A percentile compares a stretch with the other conserved stretches of the same genome.
phyloP scores from a whole-genome alignment of 768 basidiomycete species.

The Lentinula raphanica region DNA sequence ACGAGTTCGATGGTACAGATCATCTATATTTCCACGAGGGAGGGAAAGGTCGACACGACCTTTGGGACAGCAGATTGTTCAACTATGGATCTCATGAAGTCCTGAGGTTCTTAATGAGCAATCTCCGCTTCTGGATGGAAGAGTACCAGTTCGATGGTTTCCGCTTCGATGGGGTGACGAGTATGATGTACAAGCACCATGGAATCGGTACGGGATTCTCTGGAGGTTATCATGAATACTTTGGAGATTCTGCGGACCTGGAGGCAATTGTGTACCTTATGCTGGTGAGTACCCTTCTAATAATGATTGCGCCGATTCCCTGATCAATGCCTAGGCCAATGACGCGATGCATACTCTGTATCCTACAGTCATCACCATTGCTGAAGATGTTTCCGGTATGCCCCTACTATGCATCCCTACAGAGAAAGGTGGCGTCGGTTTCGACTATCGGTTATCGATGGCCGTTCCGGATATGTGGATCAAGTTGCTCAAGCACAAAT shows the following conservation, averaged over 20 bases:
- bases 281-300: conserved; percentile 55
- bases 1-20: conserved; percentile 95
- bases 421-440: conserved; percentile 83
- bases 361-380: conserved; percentile 82
- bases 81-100: conserved; percentile 97
- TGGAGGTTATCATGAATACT: conserved; percentile 98
- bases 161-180: conserved; percentile 97
- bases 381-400: conserved; percentile 99
- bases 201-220: conserved; percentile 98
- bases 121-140: conserved; percentile 92
- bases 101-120: conserved; percentile 89
- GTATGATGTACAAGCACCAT: conserved; percentile 99
- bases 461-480: conserved; percentile 99
- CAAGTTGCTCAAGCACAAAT: conserved; percentile 90
- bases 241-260: conserved; percentile 76
- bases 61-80: conserved; percentile 97
- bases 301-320: not conserved
- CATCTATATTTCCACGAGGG: conserved; percentile 98
- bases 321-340: conserved; percentile 66
- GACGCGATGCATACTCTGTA: conserved; percentile 80
- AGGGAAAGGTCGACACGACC: conserved; percentile 82
- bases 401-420: conserved; percentile 85
- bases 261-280: conserved; percentile 95
- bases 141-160: conserved; percentile 96
- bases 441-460: conserved; percentile 98